phyloP scores from a whole-genome alignment of 2,329 filamentous ascomycete species.

The Diaporthe sp. region DNA sequence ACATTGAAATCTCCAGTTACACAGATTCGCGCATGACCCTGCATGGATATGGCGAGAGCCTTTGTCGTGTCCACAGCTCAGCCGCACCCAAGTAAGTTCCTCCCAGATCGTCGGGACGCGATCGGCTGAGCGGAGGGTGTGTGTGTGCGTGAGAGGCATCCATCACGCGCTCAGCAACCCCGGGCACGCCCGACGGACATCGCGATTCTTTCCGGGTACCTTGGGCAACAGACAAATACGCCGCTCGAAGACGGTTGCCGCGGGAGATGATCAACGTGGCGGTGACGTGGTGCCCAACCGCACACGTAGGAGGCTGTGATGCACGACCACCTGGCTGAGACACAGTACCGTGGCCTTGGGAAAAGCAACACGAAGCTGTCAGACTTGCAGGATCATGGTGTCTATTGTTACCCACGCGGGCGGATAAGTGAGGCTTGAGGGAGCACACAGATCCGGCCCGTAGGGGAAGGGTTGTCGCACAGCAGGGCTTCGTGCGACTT shows the following conservation, averaged over 20 bases:
- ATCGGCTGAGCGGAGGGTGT: not conserved
- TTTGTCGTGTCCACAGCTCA: not conserved
- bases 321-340: conserved; percentile 20
- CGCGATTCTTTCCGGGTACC: not conserved
- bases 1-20: conserved; percentile 34
- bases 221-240: not conserved
- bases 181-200: conserved; percentile 3
- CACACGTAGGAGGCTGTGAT: conserved; percentile 1
- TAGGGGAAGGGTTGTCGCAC: not conserved
- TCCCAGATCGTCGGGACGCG: conserved; percentile 14
- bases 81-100: conserved; percentile 5
- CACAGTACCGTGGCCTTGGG: conserved; percentile 6
- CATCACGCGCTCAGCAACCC: conserved; percentile 9
- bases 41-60: not conserved
- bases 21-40: conserved; percentile 23
- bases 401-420: conserved; percentile 19
- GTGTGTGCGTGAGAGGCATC: not conserved
- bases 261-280: not conserved
- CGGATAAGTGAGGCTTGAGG: not conserved
- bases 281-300: not conserved
- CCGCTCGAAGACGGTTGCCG: not conserved
- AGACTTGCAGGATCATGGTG: conserved; percentile 23
- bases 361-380: conserved; percentile 12
- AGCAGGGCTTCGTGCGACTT: conserved; percentile 1
- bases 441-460: conserved; percentile 21